Evolutionary conservation across 2,329 filamentous ascomycete species (phyloP).

Genomic region (Stagonosporopsis cucurbitacearum): DNA sequence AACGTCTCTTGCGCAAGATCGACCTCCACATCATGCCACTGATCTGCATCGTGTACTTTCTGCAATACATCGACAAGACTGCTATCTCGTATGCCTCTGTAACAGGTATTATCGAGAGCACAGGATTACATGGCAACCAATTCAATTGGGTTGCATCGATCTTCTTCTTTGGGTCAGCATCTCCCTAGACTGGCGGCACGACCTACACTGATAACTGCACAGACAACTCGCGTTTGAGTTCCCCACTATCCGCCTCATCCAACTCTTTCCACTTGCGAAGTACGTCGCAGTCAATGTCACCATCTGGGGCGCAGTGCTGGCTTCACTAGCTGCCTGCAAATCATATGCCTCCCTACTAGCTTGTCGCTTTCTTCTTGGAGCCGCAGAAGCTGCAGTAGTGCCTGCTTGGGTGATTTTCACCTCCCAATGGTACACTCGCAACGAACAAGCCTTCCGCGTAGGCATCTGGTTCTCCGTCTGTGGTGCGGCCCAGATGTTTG

Average conservation of each 20-base stretch:
- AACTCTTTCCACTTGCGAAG: slow-evolving; percentile 29
- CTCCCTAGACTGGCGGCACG: slow-evolving; percentile 20
- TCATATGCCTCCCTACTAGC: slow-evolving; percentile 30
- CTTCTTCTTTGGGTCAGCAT: slow-evolving; percentile 59
- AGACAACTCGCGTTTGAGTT: slow-evolving; percentile 22
- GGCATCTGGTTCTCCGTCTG: slow-evolving; percentile 36
- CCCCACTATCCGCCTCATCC: slow-evolving; percentile 6
- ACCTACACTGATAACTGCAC: slow-evolving; percentile 33
- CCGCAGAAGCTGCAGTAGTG: slow-evolving; percentile 31
- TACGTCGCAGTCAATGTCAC: slow-evolving; percentile 35
- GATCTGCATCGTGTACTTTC: slow-evolving; percentile 57
- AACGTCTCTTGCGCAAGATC: slow-evolving; percentile 49
- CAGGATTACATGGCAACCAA: slow-evolving; percentile 55
- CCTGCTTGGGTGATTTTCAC: slow-evolving; percentile 31
- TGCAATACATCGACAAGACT: slow-evolving; percentile 65
- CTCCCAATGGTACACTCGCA: slow-evolving; percentile 19
- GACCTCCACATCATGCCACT: slow-evolving; percentile 61
- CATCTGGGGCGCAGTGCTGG: slow-evolving; percentile 27
- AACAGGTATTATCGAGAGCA: slow-evolving; percentile 61
- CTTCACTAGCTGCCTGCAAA: slow-evolving; percentile 28
- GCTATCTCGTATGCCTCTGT: slow-evolving; percentile 62
- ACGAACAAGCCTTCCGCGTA: slow-evolving; percentile 29
- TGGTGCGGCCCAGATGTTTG: slow-evolving; percentile 28
- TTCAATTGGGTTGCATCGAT: slow-evolving; percentile 64
- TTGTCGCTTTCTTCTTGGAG: slow-evolving; percentile 29